phyloP scores from a whole-genome alignment of 2,329 filamentous ascomycete genomes.

The Xylaria multiplex region DNA sequence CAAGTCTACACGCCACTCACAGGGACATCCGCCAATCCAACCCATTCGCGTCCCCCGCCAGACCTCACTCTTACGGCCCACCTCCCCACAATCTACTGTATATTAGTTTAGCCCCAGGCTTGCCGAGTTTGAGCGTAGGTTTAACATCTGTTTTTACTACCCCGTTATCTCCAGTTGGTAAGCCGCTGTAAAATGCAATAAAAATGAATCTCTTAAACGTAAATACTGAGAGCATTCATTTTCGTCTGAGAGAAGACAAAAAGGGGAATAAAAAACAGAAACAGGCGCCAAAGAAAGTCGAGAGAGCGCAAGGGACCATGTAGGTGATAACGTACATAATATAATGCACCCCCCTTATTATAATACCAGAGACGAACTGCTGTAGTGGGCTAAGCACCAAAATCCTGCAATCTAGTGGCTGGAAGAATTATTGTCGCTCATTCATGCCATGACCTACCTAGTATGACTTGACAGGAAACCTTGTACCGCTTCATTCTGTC shows the following conservation, averaged over 20 bases:
- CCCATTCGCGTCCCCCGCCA: slow-evolving; percentile 14
- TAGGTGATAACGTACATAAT: slow-evolving; percentile 13
- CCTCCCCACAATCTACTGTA: slow-evolving; percentile 32
- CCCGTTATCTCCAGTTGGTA: background rate
- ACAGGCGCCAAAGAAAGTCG: slow-evolving; percentile 6
- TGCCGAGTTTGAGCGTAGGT: background rate
- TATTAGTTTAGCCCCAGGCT: slow-evolving; percentile 12
- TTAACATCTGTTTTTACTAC: background rate
- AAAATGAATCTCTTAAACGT: slow-evolving; percentile 1
- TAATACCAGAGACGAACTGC: slow-evolving; percentile 27
- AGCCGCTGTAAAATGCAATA: background rate
- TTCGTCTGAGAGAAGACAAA: background rate
- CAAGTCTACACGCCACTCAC: slow-evolving; percentile 17
- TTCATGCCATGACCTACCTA: slow-evolving; percentile 33
- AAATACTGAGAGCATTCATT: background rate
- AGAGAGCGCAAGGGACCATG: slow-evolving; percentile 13
- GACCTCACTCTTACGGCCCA: slow-evolving; percentile 22
- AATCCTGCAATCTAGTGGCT: slow-evolving; percentile 47
- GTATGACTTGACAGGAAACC: slow-evolving; percentile 28
- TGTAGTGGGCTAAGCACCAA: slow-evolving; percentile 38
- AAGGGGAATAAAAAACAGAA: background rate
- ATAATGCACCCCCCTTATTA: slow-evolving; percentile 19
- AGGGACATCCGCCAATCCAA: slow-evolving; percentile 30
- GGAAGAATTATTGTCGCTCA: slow-evolving; percentile 47
- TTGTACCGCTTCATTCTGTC: slow-evolving; percentile 30